Conservation (phyloP, 441 rosid genomes). For the Euphorbia corollata region DNA sequence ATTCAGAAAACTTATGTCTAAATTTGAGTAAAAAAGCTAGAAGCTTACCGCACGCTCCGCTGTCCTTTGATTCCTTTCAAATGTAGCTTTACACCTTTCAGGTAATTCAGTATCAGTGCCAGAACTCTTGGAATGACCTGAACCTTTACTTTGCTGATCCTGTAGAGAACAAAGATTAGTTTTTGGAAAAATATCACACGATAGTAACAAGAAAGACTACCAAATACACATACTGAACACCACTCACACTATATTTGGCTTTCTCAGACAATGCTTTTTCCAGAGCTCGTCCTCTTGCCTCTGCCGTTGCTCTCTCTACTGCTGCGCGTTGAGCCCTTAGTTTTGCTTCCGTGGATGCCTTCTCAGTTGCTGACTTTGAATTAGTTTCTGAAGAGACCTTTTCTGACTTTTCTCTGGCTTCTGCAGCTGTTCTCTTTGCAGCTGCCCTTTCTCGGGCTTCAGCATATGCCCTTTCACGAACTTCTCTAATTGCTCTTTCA, state of each 20-base stretch:
- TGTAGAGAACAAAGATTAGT: constrained; percentile 28
- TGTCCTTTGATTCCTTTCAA: constrained; percentile 74
- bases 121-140: constrained; percentile 39
- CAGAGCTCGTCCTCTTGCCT: constrained; percentile 85
- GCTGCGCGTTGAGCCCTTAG: constrained; percentile 88
- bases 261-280: constrained; percentile 79
- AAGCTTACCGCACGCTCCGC: constrained; percentile 74
- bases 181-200: constrained; percentile 12
- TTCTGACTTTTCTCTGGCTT: constrained; percentile 46
- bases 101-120: constrained; percentile 48
- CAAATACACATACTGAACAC: constrained; percentile 12
- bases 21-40: background rate
- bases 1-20: constrained; percentile 4
- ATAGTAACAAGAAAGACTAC: constrained; percentile 14
- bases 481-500: constrained; percentile 91
- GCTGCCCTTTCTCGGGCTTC: constrained; percentile 80
- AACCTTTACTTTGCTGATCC: constrained; percentile 45
- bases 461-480: constrained; percentile 87
- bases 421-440: constrained; percentile 61
- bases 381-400: constrained; percentile 42
- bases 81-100: constrained; percentile 56
- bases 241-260: constrained; percentile 49
- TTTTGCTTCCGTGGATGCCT: constrained; percentile 59
- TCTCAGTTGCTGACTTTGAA: constrained; percentile 34
- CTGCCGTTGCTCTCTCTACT: constrained; percentile 90